phyloP scores from a whole-genome alignment of 768 basidiomycete species.

The Lentinula edodes region DNA sequence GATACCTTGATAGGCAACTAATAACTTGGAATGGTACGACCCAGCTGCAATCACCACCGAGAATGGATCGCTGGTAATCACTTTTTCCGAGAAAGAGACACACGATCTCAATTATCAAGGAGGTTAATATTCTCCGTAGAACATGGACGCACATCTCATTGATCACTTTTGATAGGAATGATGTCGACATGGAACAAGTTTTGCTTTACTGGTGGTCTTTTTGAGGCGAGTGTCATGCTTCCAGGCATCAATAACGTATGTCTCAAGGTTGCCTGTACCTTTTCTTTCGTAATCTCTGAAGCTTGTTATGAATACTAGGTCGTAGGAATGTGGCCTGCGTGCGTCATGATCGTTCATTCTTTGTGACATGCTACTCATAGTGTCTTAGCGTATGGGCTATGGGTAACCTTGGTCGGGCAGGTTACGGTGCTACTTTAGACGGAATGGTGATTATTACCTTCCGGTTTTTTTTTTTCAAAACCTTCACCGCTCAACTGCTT shows the following conservation, averaged over 20 bases:
- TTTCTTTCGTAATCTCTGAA: not conserved
- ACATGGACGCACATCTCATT: not conserved
- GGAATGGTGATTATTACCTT: slow-evolving; percentile 47
- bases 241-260: slow-evolving; percentile 64
- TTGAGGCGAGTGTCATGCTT: slow-evolving; percentile 58
- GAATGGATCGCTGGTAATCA: slow-evolving; percentile 68
- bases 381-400: slow-evolving; percentile 62
- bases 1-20: slow-evolving; percentile 46
- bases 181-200: slow-evolving; percentile 72
- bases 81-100: slow-evolving; percentile 49
- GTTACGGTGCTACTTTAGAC: slow-evolving; percentile 80
- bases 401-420: slow-evolving; percentile 55
- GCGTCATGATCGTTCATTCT: not conserved
- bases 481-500: slow-evolving; percentile 1
- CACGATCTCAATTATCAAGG: slow-evolving; percentile 71
- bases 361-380: not conserved
- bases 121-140: slow-evolving; percentile 38
- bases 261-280: slow-evolving; percentile 22
- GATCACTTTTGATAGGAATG: slow-evolving; percentile 30
- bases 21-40: slow-evolving; percentile 86
- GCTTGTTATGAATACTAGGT: not conserved
- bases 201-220: slow-evolving; percentile 80
- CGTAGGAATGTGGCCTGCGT: not conserved
- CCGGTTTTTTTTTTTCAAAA: slow-evolving; percentile 26
- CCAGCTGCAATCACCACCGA: slow-evolving; percentile 68